phyloP scores from a whole-genome alignment of 2,329 filamentous ascomycete species.

The Pyrenophora graminea region DNA sequence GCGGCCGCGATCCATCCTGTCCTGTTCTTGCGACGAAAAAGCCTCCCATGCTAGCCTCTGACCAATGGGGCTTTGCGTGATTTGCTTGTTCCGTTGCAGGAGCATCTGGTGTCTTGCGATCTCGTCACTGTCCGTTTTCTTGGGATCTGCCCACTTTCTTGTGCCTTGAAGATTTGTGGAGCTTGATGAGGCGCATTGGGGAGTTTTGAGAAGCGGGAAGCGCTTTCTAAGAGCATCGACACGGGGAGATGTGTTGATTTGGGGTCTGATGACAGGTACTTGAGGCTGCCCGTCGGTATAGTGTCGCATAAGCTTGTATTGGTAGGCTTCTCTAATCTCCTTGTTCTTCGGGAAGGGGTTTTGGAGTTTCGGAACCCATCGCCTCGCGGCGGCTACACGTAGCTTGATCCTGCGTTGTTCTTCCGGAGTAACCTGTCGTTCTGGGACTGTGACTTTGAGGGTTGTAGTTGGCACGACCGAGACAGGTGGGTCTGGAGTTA shows the following conservation, averaged over 20 bases:
- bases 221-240: conserved; percentile 16
- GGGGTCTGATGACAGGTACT: conserved; percentile 21
- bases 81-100: conserved; percentile 17
- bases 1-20: conserved; percentile 10
- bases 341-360: conserved; percentile 13
- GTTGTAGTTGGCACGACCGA: conserved; percentile 4
- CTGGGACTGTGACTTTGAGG: conserved; percentile 24
- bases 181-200: not conserved
- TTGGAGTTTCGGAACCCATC: conserved; percentile 25
- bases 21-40: conserved; percentile 17
- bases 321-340: conserved; percentile 27
- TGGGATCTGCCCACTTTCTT: not conserved
- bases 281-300: conserved; percentile 12
- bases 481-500: conserved; percentile 1
- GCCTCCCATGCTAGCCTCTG: conserved; percentile 21
- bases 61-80: conserved; percentile 14
- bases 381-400: conserved; percentile 21
- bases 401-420: conserved; percentile 15
- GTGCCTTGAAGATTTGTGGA: not conserved
- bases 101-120: not conserved
- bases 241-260: conserved; percentile 21
- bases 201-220: conserved; percentile 18
- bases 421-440: conserved; percentile 1
- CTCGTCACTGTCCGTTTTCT: not conserved
- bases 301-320: conserved; percentile 32